Base-by-base conservation (phyloP, 2,329 filamentous ascomycete genomes). In the Coniochaeta hoffmannii region DNA sequence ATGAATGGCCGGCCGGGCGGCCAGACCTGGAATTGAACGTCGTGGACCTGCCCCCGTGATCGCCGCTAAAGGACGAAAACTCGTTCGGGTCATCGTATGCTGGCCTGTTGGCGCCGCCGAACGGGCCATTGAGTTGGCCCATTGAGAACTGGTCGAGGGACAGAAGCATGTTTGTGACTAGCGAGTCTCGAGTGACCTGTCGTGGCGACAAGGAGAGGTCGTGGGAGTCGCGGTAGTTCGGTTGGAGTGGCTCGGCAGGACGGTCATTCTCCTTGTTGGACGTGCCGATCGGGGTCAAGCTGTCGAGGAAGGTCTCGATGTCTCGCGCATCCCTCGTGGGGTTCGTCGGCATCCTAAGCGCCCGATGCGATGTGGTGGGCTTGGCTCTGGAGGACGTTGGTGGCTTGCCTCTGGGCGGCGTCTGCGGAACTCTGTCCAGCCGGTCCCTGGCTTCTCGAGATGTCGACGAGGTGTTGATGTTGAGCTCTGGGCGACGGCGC, bases 141-240 rank as follows among this genome's bases (percentile, higher is more conserved):
- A 82, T 77, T 38, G 83, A 86, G 66, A 93, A 85, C 70, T 93
- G 88, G 71, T 96, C 93, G 60, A 99, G 85, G 38, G 92, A 96
- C 61, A 94, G 78, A 58, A 97, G 84, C 87, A 99, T 94, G 71
- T 97, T 96, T 71, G 94, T 88, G 57, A 99, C 90, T 62, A 99
- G 85, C 34, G 92, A 97, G 67, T 96, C 90, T 62, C 93, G 85
- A 38, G 89, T 90, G 60, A 89, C 84, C 68, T 89, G 83, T 58
- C 86, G 79, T 51, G 88, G 83, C 53, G 86, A 86, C 64, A 96
- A 79, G 56, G 89, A 92, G 59, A 97, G 79, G 69, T 96, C 92
- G 76, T 97, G 92, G 51, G 88, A 90, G 72, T 92, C 86, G 61
- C 80, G 75, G 55, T 69, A 66, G 62, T 64, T 60, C 60, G 66